phyloP scores from a whole-genome alignment of 305 asterid genomes.

The Euphrasia arctica region DNA sequence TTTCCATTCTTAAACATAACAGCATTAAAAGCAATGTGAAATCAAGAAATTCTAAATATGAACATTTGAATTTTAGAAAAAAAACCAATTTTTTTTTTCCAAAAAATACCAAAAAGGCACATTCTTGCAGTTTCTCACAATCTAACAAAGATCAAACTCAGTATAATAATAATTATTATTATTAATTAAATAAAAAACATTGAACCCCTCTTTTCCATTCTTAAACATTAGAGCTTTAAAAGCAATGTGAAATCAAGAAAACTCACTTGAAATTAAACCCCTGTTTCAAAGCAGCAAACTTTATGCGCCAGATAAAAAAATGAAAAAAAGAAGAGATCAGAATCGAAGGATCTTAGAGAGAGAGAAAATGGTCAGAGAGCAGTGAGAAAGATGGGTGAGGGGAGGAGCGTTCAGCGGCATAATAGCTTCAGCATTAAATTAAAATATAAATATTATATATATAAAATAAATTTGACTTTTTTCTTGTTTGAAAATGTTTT shows the following conservation, averaged over 20 bases:
- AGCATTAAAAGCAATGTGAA: too few relatives aligned
- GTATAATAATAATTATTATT: background rate
- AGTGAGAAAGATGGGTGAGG: slow-evolving; percentile 31
- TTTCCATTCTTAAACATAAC: too few relatives aligned
- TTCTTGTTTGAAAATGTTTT: slow-evolving; percentile 8
- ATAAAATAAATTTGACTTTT: background rate
- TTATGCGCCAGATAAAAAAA: slow-evolving; percentile 15
- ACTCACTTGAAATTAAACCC: slow-evolving; percentile 30
- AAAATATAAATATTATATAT: background rate
- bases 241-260: slow-evolving; percentile 32
- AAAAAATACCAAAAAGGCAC: background rate
- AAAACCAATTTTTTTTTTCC: background rate
- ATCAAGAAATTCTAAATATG: too few relatives aligned
- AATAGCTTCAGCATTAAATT: slow-evolving; percentile 56
- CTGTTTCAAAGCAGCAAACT: slow-evolving; percentile 28
- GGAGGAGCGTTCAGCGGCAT: slow-evolving; percentile 30
- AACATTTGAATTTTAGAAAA: background rate
- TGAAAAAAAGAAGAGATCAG: slow-evolving; percentile 17
- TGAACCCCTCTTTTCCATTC: slow-evolving; percentile 14
- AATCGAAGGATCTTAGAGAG: slow-evolving; percentile 24
- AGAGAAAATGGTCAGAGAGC: slow-evolving; percentile 28
- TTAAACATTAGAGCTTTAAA: slow-evolving; percentile 14
- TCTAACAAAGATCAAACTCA: slow-evolving; percentile 12
- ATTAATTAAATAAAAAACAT: background rate
- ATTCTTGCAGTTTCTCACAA: background rate